Evolutionary conservation across 306 rosid genomes (phyloP).

Genomic region (Notholithocarpus densiflorus): DNA sequence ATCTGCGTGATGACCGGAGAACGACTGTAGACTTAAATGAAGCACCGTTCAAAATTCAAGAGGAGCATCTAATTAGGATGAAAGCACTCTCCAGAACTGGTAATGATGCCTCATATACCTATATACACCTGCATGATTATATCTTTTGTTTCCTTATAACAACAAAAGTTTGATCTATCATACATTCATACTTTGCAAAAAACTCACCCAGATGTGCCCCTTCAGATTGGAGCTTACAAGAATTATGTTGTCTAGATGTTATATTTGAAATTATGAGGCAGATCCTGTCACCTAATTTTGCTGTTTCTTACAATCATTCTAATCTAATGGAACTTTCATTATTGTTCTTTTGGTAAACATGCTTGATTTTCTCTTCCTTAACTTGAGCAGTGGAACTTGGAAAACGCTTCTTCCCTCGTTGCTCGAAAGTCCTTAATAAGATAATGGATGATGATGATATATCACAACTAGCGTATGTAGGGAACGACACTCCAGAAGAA

Average conservation of each 20-base stretch:
- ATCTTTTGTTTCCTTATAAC: background rate
- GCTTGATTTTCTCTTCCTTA: conserved; percentile 6
- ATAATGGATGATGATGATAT: conserved; percentile 71
- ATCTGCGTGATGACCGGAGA: conserved; percentile 19
- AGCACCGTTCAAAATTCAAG: conserved; percentile 59
- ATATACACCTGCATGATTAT: background rate
- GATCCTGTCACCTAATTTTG: background rate
- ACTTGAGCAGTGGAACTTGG: conserved; percentile 56
- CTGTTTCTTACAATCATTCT: background rate
- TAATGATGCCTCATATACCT: conserved; percentile 17
- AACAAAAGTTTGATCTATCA: background rate
- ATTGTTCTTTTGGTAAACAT: background rate
- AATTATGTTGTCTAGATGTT: background rate
- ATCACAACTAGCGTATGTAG: conserved; percentile 44
- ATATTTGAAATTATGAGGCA: background rate
- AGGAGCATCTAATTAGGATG: conserved; percentile 59
- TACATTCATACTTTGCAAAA: background rate
- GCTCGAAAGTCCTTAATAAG: conserved; percentile 60
- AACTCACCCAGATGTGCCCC: background rate
- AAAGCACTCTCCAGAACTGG: conserved; percentile 57
- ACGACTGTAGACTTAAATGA: conserved; percentile 62
- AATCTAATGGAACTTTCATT: background rate
- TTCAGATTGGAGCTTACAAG: background rate
- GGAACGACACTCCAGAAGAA: conserved; percentile 49
- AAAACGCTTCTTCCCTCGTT: conserved; percentile 74